Conservation (phyloP, 1,139 yeast genomes). For the Lodderomyces beijingensis region DNA sequence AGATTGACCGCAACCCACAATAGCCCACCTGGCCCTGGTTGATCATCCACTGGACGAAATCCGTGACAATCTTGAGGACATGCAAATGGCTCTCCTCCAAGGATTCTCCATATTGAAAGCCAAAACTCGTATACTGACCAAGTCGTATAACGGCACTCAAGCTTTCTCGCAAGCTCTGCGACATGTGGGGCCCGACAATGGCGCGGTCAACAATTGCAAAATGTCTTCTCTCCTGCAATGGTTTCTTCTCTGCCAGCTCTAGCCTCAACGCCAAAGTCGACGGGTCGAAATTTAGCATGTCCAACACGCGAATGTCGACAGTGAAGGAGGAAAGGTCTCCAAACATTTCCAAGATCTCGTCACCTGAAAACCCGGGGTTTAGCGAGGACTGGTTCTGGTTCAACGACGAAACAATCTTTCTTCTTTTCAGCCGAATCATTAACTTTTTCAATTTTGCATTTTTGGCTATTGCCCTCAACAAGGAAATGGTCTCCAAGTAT, state of each 20-base stretch:
- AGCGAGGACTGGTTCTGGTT: constrained; percentile 10
- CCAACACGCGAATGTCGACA: constrained; percentile 14
- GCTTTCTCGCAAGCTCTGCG: constrained; percentile 10
- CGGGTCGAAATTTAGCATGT: constrained; percentile 9
- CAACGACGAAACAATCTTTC: constrained; percentile 9
- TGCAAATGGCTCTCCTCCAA: constrained; percentile 25
- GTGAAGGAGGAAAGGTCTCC: constrained; percentile 9
- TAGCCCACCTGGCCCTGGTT: not conserved
- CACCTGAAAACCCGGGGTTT: constrained; percentile 9
- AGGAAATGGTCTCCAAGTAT: constrained; percentile 13
- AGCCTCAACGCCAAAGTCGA: not conserved
- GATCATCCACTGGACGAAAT: constrained; percentile 15
- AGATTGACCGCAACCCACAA: constrained; percentile 7
- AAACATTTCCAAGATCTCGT: constrained; percentile 8
- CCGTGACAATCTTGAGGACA: constrained; percentile 20
- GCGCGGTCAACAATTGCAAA: constrained; percentile 18
- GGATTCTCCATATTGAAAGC: constrained; percentile 28
- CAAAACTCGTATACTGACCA: constrained; percentile 14
- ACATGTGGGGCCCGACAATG: constrained; percentile 15
- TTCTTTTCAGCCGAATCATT: constrained; percentile 14
- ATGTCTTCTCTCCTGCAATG: constrained; percentile 1
- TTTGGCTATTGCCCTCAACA: constrained; percentile 13
- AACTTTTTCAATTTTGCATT: constrained; percentile 11
- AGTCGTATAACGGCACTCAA: constrained; percentile 13
- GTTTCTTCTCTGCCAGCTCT: not conserved